Conservation (phyloP, 257 asterid species). For the Cordia subcordata region DNA sequence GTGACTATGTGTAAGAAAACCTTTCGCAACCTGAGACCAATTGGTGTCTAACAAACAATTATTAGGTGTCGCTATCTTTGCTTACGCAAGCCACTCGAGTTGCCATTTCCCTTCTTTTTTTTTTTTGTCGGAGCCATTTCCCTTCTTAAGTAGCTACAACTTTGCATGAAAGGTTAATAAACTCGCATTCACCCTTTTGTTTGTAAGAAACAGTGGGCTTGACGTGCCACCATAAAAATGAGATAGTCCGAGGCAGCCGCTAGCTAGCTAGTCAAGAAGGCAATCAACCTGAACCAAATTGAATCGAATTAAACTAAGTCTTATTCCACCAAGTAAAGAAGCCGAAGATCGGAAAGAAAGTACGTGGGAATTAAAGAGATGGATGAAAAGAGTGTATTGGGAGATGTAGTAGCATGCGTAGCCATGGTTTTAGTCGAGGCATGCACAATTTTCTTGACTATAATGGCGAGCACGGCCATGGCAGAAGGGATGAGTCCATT, state of each 20-base stretch:
- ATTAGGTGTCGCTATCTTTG: constrained; percentile 14
- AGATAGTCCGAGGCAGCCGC: background rate
- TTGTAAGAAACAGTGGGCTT: constrained; percentile 3
- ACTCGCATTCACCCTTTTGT: constrained; percentile 16
- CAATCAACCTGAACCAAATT: background rate
- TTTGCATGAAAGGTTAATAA: constrained; percentile 56
- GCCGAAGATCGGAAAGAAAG: background rate
- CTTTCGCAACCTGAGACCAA: background rate
- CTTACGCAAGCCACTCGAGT: constrained; percentile 67
- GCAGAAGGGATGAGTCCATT: constrained; percentile 69
- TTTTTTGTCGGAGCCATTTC: too few relatives aligned
- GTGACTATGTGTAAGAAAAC: background rate
- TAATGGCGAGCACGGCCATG: constrained; percentile 69
- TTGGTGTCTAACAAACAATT: too few relatives aligned
- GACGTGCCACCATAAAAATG: constrained; percentile 20
- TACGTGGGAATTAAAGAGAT: background rate
- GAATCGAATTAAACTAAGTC: background rate
- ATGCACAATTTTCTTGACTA: constrained; percentile 48
- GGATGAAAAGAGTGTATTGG: constrained; percentile 27
- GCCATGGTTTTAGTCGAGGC: constrained; percentile 70
- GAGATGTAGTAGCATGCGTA: constrained; percentile 41
- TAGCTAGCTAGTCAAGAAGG: background rate
- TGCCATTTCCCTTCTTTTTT: constrained; percentile 60
- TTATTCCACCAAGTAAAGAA: background rate
- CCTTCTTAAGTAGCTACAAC: constrained; percentile 58